Evolutionary conservation across 352 stramenopile genomes (phyloP).

Genomic region (Pythium plurisporium): DNA sequence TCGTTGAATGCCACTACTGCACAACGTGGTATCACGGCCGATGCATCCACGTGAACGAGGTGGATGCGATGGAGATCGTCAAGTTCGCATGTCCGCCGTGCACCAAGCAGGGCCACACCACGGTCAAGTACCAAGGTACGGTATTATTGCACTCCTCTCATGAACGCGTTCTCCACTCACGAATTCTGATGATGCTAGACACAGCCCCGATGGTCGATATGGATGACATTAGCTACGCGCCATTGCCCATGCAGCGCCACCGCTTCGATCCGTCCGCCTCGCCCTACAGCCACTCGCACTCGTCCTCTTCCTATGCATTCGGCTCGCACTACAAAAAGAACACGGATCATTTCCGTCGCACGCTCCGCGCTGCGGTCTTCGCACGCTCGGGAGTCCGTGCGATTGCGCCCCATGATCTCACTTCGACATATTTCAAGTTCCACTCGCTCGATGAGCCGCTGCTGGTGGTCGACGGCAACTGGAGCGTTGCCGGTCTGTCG

Average conservation of each 20-base stretch:
- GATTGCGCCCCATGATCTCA: conserved; percentile 28
- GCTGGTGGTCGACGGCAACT: conserved; percentile 35
- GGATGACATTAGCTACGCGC: conserved; percentile 35
- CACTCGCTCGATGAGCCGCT: conserved; percentile 43
- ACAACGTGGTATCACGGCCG: conserved; percentile 54
- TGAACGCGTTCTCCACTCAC: background rate
- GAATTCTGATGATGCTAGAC: conserved; percentile 2
- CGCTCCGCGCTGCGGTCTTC: conserved; percentile 43
- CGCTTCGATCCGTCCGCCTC: conserved; percentile 19
- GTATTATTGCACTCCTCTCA: background rate
- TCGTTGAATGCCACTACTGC: conserved; percentile 68
- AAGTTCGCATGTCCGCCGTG: conserved; percentile 49
- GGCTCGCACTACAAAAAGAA: conserved; percentile 40
- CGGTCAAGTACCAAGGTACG: conserved; percentile 35
- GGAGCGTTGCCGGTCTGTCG: conserved; percentile 24
- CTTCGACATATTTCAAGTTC: conserved; percentile 34
- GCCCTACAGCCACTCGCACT: conserved; percentile 11
- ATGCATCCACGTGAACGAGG: conserved; percentile 51
- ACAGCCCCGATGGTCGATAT: conserved; percentile 13
- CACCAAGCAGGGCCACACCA: conserved; percentile 36
- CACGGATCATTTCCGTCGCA: conserved; percentile 40
- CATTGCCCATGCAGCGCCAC: conserved; percentile 40
- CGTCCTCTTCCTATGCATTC: conserved; percentile 11
- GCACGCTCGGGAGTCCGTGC: conserved; percentile 46
- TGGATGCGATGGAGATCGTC: conserved; percentile 49